Evolutionary conservation across 1,284 basidiomycete species (phyloP), one percentile per base, ranked within the genome.

Genomic region (Malassezia pachydermatis): DNA sequence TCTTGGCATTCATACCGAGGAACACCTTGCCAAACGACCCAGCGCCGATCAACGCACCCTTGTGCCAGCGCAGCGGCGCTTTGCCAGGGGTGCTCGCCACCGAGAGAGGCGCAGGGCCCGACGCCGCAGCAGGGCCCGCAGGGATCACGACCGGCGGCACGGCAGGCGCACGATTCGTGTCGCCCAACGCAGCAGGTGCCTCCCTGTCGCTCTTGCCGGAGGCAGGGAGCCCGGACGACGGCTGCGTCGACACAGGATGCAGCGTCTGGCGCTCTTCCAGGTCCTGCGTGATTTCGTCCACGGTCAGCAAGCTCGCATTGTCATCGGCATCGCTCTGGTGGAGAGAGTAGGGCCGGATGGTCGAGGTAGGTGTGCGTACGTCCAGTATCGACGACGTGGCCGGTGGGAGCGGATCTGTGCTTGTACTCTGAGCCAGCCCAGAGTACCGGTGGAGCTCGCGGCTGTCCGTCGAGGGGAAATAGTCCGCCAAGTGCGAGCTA

Each of bases 241-340:
- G 45, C 50, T 14, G 41, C 43, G 6, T 51, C 54, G n/a, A 50
- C 54, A n/a, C 59, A 17, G 14, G 8, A 52, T 36, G 23, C 45
- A 52, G 49, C 38, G 76, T 76, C 16, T 81, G 76, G 14, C 89
- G 77, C 63, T 83, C 87, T 75, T 96, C 92, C 1, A 98, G 86
- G 64, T 92, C 86, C 5, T 88, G 89, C 0, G 92, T 96, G 62
- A 98, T 94, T 73, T 98, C 88, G 66, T 98, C 92, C 13, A 98
- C 86, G 0, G 92, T 98, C 67, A 98, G 78, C 60, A 98, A 74
- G 66, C 86, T 90, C 4, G 86, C 87, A 1, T 84, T 84, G 65
- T 96, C 90, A 2, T 84, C 85, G 38, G 79, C 77, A 65, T 92
- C 88, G 17, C 50, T 52, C 11, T 36, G n/a, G 14, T n/a, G 11